Conservation (phyloP, 139 green algal species). For the Chlamydomonas asymmetrica region DNA sequence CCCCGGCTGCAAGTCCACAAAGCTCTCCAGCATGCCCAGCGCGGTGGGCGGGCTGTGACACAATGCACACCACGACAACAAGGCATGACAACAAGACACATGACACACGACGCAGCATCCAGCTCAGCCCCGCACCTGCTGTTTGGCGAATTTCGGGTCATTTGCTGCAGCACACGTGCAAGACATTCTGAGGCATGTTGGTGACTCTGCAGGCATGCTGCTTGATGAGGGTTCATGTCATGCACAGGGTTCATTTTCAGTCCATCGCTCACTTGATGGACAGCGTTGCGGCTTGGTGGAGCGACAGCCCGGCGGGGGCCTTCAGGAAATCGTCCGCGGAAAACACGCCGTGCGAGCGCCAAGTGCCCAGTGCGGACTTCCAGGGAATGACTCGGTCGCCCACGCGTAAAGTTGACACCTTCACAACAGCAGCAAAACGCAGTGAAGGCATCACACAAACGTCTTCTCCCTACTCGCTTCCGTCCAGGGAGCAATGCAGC, state of each 20-base stretch:
- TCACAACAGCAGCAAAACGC: background rate
- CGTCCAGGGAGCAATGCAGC: too few species aligned
- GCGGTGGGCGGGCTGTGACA: slow-evolving; percentile 87
- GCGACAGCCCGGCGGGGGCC: slow-evolving; percentile 50
- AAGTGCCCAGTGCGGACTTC: slow-evolving; percentile 69
- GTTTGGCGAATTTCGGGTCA: background rate
- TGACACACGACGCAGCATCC: background rate
- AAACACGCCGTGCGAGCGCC: slow-evolving; percentile 57
- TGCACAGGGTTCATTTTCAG: background rate
- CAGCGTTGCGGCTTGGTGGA: slow-evolving; percentile 64
- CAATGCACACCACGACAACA: too few species aligned
- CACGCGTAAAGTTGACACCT: slow-evolving; percentile 57
- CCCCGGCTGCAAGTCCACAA: slow-evolving; percentile 74
- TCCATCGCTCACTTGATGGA: slow-evolving; percentile 66
- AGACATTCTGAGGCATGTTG: background rate
- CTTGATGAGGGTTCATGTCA: too few species aligned
- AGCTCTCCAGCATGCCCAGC: slow-evolving; percentile 78
- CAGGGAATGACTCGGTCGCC: slow-evolving; percentile 81
- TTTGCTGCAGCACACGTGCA: background rate
- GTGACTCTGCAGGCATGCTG: background rate
- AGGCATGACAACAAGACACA: background rate
- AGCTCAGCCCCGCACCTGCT: background rate
- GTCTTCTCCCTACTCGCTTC: too few species aligned
- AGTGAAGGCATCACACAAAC: background rate
- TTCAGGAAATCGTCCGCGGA: slow-evolving; percentile 44